phyloP scores from a whole-genome alignment of 2,329 filamentous ascomycete species.

The Penicillium sp. region DNA sequence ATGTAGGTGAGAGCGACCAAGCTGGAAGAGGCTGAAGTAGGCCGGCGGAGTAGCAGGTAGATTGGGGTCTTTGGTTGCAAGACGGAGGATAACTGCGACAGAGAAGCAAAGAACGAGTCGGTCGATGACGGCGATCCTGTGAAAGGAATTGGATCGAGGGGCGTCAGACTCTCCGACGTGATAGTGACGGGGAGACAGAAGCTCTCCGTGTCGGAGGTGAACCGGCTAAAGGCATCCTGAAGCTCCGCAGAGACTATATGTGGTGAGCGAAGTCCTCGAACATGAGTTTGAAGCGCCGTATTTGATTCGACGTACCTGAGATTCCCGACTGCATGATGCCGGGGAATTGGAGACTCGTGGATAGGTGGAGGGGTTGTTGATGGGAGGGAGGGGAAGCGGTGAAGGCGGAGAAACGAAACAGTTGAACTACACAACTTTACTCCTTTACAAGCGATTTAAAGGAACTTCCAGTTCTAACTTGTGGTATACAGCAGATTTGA shows the following conservation, averaged over 20 bases:
- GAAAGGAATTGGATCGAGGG: constrained; percentile 38
- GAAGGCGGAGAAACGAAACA: constrained; percentile 11
- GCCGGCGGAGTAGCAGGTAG: constrained; percentile 56
- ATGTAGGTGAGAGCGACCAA: constrained; percentile 57
- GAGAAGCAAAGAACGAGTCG: constrained; percentile 48
- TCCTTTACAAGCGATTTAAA: no score
- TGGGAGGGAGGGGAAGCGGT: constrained; percentile 19
- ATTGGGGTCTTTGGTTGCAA: constrained; percentile 52
- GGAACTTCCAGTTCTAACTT: no score
- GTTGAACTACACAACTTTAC: not conserved
- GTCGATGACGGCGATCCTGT: constrained; percentile 32
- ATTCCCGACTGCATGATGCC: constrained; percentile 47
- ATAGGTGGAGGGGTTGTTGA: constrained; percentile 17
- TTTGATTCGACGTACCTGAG: constrained; percentile 31
- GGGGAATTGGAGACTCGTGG: constrained; percentile 4
- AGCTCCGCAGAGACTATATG: constrained; percentile 43
- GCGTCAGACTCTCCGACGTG: constrained; percentile 40
- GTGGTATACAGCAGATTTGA: no score
- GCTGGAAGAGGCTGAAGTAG: constrained; percentile 23
- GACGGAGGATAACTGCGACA: constrained; percentile 46
- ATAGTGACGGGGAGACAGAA: constrained; percentile 47
- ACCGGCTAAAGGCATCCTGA: constrained; percentile 43
- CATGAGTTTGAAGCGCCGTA: not conserved
- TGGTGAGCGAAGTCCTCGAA: no score
- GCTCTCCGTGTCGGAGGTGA: constrained; percentile 37